A percentile compares a stretch with the other conserved stretches of the same genome.
These are phyloP conservation scores for Cytospora piceicola DNA, from an alignment of 2,329 filamentous ascomycete genomes.

Conservation along the genomic window DNA sequence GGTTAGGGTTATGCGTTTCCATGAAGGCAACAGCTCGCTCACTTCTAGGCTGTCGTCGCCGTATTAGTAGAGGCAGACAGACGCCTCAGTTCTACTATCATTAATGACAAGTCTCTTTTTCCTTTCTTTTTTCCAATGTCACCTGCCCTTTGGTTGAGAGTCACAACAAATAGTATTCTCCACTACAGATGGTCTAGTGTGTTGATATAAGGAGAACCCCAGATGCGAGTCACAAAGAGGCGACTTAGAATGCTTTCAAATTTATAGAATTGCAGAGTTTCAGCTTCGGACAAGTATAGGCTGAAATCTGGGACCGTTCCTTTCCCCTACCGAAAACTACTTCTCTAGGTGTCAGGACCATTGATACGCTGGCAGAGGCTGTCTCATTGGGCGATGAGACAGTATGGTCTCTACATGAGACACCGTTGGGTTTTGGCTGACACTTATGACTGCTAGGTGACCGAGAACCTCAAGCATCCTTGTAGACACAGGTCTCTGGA, in stretches of 20 bases:
- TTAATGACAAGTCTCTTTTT: neutral
- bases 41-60: too few species aligned
- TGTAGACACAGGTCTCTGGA: neutral
- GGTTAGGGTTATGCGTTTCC: slow-evolving; percentile 18
- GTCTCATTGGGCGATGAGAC: neutral
- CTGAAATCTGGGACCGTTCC: neutral
- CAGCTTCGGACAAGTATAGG: neutral
- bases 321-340: neutral
- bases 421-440: neutral
- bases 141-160: neutral
- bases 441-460: too few species aligned
- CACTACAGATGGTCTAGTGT: neutral
- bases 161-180: neutral
- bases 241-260: neutral
- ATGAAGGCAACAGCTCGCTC: too few species aligned
- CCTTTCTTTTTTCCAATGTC: neutral
- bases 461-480: too few species aligned
- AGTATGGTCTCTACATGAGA: neutral
- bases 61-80: neutral
- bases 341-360: neutral
- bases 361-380: neutral
- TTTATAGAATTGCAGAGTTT: neutral
- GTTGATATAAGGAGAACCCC: neutral
- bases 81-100: neutral
- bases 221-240: neutral